A percentile compares a stretch with the other conserved stretches of the same genome.
phyloP scores from a whole-genome alignment of 2,329 filamentous ascomycete genomes.

The Pseudofabraea citricarpa region DNA sequence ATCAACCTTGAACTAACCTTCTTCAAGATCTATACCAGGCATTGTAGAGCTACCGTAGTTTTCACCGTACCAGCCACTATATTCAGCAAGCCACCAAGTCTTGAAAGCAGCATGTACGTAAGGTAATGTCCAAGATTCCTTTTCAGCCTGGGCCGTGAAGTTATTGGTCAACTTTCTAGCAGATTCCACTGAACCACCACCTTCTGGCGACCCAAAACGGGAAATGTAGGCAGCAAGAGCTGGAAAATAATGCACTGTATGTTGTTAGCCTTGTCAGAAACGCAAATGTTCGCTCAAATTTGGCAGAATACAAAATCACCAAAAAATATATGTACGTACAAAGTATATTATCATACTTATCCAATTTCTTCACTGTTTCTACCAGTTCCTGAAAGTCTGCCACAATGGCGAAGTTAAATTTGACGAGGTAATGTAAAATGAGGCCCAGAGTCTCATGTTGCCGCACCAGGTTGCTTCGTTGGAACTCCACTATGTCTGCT shows the following conservation, averaged over 20 bases:
- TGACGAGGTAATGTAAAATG: slow-evolving; percentile 75
- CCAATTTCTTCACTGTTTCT: slow-evolving; percentile 60
- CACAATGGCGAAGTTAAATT: slow-evolving; percentile 64
- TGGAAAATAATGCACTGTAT: slow-evolving; percentile 73
- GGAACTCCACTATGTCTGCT: slow-evolving; percentile 74
- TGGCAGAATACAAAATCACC: slow-evolving; percentile 2
- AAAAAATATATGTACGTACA: slow-evolving; percentile 31
- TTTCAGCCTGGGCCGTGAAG: slow-evolving; percentile 62
- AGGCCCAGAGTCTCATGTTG: slow-evolving; percentile 86
- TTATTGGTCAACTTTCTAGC: slow-evolving; percentile 66
- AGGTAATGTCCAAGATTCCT: slow-evolving; percentile 65
- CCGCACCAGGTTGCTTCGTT: slow-evolving; percentile 72
- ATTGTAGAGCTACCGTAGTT: slow-evolving; percentile 54
- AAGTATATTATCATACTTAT: slow-evolving; percentile 68
- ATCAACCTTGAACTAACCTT: slow-evolving; percentile 39
- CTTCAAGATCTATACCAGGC: slow-evolving; percentile 58
- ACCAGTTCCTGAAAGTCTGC: slow-evolving; percentile 73
- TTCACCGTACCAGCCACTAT: slow-evolving; percentile 84
- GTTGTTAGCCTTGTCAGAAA: too few species aligned
- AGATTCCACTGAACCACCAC: slow-evolving; percentile 60
- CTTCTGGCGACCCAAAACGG: slow-evolving; percentile 73
- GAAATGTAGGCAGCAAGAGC: slow-evolving; percentile 72
- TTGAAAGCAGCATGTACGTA: slow-evolving; percentile 75
- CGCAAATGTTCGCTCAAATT: too few species aligned
- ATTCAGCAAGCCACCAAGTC: slow-evolving; percentile 88